A percentile compares a stretch with the other conserved stretches of the same genome.
Evolutionary conservation across 306 rosid genomes (phyloP).

Genomic region (Myrica gale): DNA sequence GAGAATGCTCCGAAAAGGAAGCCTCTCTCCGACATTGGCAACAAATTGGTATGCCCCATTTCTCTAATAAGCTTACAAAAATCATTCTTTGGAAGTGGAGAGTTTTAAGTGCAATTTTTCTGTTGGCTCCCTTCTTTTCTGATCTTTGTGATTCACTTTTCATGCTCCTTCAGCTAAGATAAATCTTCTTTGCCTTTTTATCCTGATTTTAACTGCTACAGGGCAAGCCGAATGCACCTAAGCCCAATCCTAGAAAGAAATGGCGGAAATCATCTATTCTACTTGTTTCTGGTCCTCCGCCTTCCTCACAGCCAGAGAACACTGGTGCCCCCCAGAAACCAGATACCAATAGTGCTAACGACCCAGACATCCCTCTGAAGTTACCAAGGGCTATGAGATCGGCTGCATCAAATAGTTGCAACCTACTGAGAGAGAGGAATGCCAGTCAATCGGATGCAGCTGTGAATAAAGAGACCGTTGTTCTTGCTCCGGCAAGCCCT

Average conservation of each 20-base stretch:
- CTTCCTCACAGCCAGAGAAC: slow-evolving; percentile 43
- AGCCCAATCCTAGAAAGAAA: slow-evolving; percentile 71
- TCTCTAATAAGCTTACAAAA: background rate
- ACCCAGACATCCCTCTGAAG: slow-evolving; percentile 47
- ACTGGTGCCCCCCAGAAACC: slow-evolving; percentile 41
- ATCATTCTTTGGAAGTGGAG: background rate
- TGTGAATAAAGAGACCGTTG: slow-evolving; percentile 46
- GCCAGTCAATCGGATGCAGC: slow-evolving; percentile 48
- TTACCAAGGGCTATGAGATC: slow-evolving; percentile 59
- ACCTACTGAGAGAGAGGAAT: slow-evolving; percentile 66
- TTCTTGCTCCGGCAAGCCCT: slow-evolving; percentile 46
- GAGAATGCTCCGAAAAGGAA: slow-evolving; percentile 48
- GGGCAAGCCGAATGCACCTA: slow-evolving; percentile 61
- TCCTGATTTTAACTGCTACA: slow-evolving; percentile 19
- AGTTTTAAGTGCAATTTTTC: background rate
- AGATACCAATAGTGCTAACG: slow-evolving; percentile 33
- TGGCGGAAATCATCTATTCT: slow-evolving; percentile 62
- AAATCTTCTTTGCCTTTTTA: background rate
- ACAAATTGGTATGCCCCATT: slow-evolving; percentile 51
- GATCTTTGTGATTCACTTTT: background rate
- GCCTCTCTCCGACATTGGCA: slow-evolving; percentile 83
- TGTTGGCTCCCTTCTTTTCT: background rate
- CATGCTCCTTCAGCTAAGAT: background rate
- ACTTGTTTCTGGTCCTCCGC: slow-evolving; percentile 50
- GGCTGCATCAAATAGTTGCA: slow-evolving; percentile 38